Evolutionary conservation across 306 rosid genomes (phyloP).

Genomic region (Albizia julibrissin): DNA sequence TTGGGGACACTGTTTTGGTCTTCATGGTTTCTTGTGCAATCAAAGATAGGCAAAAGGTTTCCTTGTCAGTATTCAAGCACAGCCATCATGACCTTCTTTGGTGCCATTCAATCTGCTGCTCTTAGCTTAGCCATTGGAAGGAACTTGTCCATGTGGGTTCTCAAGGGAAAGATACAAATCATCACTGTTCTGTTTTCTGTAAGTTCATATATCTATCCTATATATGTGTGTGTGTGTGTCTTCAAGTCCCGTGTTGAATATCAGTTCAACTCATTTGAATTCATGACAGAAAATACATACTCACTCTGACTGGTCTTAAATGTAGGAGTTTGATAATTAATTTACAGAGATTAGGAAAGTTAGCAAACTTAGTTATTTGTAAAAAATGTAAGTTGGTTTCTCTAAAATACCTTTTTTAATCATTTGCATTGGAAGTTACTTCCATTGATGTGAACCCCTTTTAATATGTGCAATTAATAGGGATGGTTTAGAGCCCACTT

Average conservation of each 20-base stretch:
- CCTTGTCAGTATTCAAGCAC: slow-evolving; percentile 74
- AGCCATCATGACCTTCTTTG: slow-evolving; percentile 70
- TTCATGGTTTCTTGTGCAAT: slow-evolving; percentile 69
- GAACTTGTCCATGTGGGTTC: slow-evolving; percentile 56
- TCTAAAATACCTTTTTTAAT: too few species aligned
- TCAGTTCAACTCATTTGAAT: not conserved
- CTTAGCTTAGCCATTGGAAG: slow-evolving; percentile 47
- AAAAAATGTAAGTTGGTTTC: too few species aligned
- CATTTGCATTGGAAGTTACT: too few species aligned
- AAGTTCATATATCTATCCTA: slow-evolving; percentile 34
- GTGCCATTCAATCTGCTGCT: slow-evolving; percentile 64
- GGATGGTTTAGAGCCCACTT: too few species aligned
- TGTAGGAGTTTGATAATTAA: not conserved
- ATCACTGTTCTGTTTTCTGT: slow-evolving; percentile 56
- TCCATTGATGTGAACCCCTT: too few species aligned
- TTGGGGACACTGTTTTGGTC: slow-evolving; percentile 62
- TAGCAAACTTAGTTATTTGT: not conserved
- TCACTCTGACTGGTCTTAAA: not conserved
- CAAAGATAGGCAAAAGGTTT: slow-evolving; percentile 54
- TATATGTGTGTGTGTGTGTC: too few species aligned
- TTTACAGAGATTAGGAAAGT: not conserved
- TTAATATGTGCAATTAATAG: too few species aligned
- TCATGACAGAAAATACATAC: not conserved
- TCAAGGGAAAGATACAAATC: slow-evolving; percentile 52
- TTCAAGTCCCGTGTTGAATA: not conserved